Base-by-base conservation (phyloP, 2,329 filamentous ascomycete genomes). In the Aspergillus ustus region DNA sequence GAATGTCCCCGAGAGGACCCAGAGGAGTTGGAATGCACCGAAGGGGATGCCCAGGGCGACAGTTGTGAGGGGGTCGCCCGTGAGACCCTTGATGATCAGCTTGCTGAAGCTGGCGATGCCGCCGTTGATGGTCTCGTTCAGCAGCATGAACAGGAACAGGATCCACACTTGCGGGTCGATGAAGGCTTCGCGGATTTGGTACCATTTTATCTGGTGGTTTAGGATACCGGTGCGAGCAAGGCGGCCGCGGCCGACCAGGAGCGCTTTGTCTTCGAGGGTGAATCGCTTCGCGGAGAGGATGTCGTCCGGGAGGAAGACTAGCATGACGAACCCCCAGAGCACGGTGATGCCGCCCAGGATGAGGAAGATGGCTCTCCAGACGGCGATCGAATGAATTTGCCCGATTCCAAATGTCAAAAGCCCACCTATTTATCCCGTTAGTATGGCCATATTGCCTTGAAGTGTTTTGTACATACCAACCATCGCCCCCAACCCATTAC, bases 71-170 rank as follows among this genome's bases (percentile, higher is more conserved):
- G 81, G 65, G 52, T 80, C 75, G 1, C 81, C 79, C 59, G 85
- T 85, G 17, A 74, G 59, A 11, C 71, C 71, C 54, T 72, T 72
- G 68, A 86, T 79, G 57, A 86, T 85, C 22, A 84, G 77, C 58
- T 84, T 85, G 44, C 82, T 81, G 63, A 86, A 86, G 65, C 83
- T 85, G 5, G 84, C 80, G 8, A 84, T 71, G 0, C 84, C 84
- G 80, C 86, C 72, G 34, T 74, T 74, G 64, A 86, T 80, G 2
- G 78, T 73, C 65, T 86, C 84, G 59, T 86, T 86, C 19, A 85
- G 70, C 0, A 86, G 71, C 3, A 78, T 78, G 57, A 79, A 83
- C 1, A 81, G 61, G 56, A 80, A 80, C 5, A 81, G 63, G 1
- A 82, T 70, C 78, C 79, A 81, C 7, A 82, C 75, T 65, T 82